A percentile compares a stretch with the other conserved stretches of the same genome.
Conservation (phyloP, 768 basidiomycete species). For the Tulasnella sp. region DNA sequence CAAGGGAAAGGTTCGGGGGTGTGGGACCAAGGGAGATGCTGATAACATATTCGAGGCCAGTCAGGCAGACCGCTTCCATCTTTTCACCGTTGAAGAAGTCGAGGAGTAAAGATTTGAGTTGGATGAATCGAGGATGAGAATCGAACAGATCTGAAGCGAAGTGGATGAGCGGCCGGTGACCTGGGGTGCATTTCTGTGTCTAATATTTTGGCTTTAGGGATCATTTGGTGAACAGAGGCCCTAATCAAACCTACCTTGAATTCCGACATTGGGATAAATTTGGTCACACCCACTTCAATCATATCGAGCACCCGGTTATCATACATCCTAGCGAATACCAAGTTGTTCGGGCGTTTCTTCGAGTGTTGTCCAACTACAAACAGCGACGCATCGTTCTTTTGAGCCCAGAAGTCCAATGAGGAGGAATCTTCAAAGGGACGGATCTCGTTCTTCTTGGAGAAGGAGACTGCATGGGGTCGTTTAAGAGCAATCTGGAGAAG, state of each 20-base stretch:
- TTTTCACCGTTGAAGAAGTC: constrained; percentile 80
- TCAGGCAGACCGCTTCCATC: constrained; percentile 68
- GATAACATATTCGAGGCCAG: constrained; percentile 79
- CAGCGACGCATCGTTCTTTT: constrained; percentile 88
- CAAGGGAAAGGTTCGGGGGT: constrained; percentile 33
- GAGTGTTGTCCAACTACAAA: constrained; percentile 84
- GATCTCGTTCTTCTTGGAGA: constrained; percentile 85
- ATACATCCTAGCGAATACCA: constrained; percentile 78
- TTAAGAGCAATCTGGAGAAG: constrained; percentile 67
- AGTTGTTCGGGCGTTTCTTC: constrained; percentile 84
- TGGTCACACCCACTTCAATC: constrained; percentile 85
- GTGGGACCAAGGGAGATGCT: constrained; percentile 64
- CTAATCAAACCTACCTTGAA: constrained; percentile 60
- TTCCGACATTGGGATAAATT: constrained; percentile 60
- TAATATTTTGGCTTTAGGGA: constrained; percentile 23
- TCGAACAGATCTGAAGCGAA: constrained; percentile 95
- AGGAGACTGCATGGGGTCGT: constrained; percentile 78
- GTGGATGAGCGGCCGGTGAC: constrained; percentile 84
- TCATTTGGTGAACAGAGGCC: background rate
- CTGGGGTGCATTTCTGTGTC: constrained; percentile 81
- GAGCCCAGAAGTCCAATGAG: constrained; percentile 83
- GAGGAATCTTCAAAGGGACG: constrained; percentile 78
- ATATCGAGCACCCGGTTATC: constrained; percentile 82
- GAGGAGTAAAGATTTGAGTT: constrained; percentile 83
- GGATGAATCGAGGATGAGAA: constrained; percentile 80